These are phyloP conservation scores for Metschnikowia orientalis DNA, from an alignment of 805 yeast genomes.

Conservation along the genomic window DNA sequence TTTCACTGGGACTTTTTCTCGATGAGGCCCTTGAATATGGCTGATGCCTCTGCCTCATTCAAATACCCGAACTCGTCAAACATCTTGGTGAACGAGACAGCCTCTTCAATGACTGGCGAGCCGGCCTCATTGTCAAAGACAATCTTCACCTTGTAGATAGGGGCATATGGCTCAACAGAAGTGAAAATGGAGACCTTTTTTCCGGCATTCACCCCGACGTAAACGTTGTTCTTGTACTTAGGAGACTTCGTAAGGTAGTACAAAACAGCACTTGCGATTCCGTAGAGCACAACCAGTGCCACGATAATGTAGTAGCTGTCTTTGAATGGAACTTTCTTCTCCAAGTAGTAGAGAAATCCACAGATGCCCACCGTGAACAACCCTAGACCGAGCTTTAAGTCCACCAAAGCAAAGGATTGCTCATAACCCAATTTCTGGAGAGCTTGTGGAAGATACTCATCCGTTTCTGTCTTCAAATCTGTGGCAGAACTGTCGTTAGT, in stretches of 20 bases:
- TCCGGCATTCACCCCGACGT: slow-evolving; percentile 35
- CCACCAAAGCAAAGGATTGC: slow-evolving; percentile 44
- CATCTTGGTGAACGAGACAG: slow-evolving; percentile 34
- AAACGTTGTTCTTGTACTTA: slow-evolving; percentile 43
- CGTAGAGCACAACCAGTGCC: slow-evolving; percentile 35
- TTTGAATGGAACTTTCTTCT: slow-evolving; percentile 44
- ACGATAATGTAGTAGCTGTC: slow-evolving; percentile 35
- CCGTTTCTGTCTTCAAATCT: slow-evolving; percentile 46
- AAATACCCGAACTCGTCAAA: slow-evolving; percentile 46
- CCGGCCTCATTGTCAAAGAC: slow-evolving; percentile 21
- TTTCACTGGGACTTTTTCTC: slow-evolving; percentile 16
- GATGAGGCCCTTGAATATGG: slow-evolving; percentile 20
- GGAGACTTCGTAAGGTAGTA: slow-evolving; percentile 29
- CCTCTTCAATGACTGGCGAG: slow-evolving; percentile 19
- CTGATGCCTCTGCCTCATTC: slow-evolving; percentile 31
- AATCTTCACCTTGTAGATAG: slow-evolving; percentile 39
- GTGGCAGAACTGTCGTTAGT: slow-evolving; percentile 37
- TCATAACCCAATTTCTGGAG: slow-evolving; percentile 43
- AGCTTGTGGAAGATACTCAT: slow-evolving; percentile 43
- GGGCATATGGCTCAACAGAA: slow-evolving; percentile 39
- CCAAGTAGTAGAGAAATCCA: slow-evolving; percentile 43
- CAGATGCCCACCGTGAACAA: slow-evolving; percentile 43
- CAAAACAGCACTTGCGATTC: slow-evolving; percentile 31
- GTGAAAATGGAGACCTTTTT: slow-evolving; percentile 39
- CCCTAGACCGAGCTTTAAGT: slow-evolving; percentile 48